Base-by-base conservation (phyloP, 495 filamentous ascomycete species). In the Tuber borchii region DNA sequence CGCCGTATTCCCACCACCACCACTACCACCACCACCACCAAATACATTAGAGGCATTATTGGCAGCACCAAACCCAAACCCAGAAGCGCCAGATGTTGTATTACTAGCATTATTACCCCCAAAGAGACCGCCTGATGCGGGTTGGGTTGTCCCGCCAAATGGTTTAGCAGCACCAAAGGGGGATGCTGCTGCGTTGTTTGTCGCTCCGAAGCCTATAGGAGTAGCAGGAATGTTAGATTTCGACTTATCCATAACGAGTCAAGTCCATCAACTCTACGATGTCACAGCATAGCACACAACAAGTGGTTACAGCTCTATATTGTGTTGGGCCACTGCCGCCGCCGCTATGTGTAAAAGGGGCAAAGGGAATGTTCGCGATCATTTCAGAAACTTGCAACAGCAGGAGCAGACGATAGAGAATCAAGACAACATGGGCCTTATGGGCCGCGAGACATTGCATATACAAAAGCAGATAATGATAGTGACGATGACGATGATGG, bases 141-240 rank as follows among this genome's bases (percentile, higher is more conserved):
- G 83, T 31, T 82, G 76, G 19, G 74, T 83, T 65, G 76, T 75
- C 70, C 81, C 80, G 22, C 86, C 86, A 79, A 87, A 88, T 45
- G 84, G 84, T 73, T 84, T 78, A 42, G 84, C 84, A 42, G 82
- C 78, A 43, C 84, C 81, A 75, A 85, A 86, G 7, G 84, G 81
- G 73, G 82, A 75, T 70, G 79, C 71, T 71, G 75, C 74, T 70
- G 82, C 26, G 39, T 78, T 80, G 42, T 76, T 83, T 19, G 83
- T 85, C 45, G 87, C 72, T 56, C 89, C 89, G 81, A 90, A 90
- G 26, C 86, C 87, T 86, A 82, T 73, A 83, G 51, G 72, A 43
- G 56, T 34, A 65, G 26, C 56, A 77, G 73, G 73, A 69, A 68
- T 78, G 77, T 84, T 81, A 80, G 76, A 79, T 82, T 74, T 73